phyloP scores from a whole-genome alignment of 345 rosid genomes.

The Citrus hindsii region DNA sequence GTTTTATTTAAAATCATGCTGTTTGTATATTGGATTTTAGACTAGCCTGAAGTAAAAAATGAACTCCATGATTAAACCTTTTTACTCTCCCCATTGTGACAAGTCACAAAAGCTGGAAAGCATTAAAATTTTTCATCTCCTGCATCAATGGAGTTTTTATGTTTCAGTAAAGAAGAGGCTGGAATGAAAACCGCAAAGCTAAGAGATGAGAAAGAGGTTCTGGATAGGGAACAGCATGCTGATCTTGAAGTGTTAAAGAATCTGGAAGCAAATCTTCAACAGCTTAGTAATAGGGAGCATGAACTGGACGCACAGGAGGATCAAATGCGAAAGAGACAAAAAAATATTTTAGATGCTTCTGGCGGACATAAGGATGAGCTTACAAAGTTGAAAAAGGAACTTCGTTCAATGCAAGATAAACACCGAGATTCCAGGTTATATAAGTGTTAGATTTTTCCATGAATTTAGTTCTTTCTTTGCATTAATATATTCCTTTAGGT shows the following conservation, averaged over 20 bases:
- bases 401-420: constrained; percentile 69
- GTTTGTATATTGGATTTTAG: background rate
- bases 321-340: constrained; percentile 62
- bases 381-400: constrained; percentile 52
- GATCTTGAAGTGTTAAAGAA: constrained; percentile 86
- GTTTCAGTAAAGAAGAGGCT: constrained; percentile 89
- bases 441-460: constrained; percentile 18
- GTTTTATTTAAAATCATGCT: background rate
- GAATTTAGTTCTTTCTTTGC: background rate
- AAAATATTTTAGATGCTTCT: constrained; percentile 59
- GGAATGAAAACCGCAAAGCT: constrained; percentile 85
- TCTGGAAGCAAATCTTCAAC: constrained; percentile 94
- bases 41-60: background rate
- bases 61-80: background rate
- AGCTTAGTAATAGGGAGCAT: constrained; percentile 66
- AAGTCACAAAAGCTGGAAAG: background rate
- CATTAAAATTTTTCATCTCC: background rate
- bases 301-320: constrained; percentile 78
- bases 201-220: constrained; percentile 92
- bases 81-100: background rate
- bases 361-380: constrained; percentile 59
- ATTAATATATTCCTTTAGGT: background rate
- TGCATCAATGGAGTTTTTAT: constrained; percentile 11
- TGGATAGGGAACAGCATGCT: constrained; percentile 89
- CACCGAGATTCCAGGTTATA: constrained; percentile 73